Base-by-base conservation (phyloP, 768 basidiomycete species). In the Pleurotus citrinopileatus region DNA sequence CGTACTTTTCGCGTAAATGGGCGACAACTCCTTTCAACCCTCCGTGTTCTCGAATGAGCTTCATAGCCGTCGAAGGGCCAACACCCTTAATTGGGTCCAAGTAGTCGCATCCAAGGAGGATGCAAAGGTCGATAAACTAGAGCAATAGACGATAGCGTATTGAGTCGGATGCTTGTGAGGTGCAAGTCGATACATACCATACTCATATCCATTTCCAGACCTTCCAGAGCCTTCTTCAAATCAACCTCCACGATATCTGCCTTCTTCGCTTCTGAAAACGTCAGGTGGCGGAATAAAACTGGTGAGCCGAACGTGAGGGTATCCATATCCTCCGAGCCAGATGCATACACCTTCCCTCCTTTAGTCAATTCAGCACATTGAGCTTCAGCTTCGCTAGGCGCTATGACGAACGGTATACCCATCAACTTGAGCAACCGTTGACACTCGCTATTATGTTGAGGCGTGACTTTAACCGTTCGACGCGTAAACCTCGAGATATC, bases 281-380 rank as follows among this genome's bases (percentile, higher is more conserved):
- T 98, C 55, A 99, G 82, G 70, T 98, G 97, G 25, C 97, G 91
- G 61, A 90, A 88, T 7, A 99, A 79, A 40, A 96, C 86, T 1
- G 97, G 96, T 0, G 96, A 75, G 60, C 83, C 81, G 76, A 99
- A 99, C 0, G 97, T 99, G 19, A 99, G 83, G 6, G 97, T 99
- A 63, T 99, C 97, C 97, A 99, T 99, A 69, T 99, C 97, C 71
- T 98, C 97, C 0, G 95, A 97, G 12, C 97, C 97, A 6, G 97
- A 95, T 1, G 92, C 97, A 67, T 92, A 98, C 23, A 98, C 96
- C 76, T 96, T 93, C 54, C 93, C 94, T 20, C 93, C 95, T 27
- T 94, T 83, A n/a, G 95, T 95, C 2, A 99, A 82, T 68, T 98
- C 97, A 4, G 97, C 97, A 60, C 97, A 98, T 65, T 99, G 97